These are phyloP conservation scores for Scenedesmus sp. DNA, from an alignment of 163 green algal species.

Conservation along the genomic window DNA sequence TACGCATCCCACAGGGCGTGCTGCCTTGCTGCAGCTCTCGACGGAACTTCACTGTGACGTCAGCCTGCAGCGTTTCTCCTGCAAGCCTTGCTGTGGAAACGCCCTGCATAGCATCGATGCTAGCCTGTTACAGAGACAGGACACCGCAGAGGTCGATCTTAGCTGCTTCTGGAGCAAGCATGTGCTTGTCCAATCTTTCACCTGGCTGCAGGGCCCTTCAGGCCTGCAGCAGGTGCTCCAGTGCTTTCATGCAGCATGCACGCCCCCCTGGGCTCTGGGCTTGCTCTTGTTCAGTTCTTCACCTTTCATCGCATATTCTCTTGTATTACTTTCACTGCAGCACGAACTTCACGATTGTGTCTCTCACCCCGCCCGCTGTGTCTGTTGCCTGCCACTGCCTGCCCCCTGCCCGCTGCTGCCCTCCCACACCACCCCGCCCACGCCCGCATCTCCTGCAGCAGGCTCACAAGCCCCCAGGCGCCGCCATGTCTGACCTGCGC, in stretches of 20 bases:
- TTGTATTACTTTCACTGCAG: too few species aligned
- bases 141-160: background rate
- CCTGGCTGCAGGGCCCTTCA: background rate
- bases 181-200: background rate
- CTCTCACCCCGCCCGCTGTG: too few species aligned
- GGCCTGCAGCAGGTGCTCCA: background rate
- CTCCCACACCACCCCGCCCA: too few species aligned
- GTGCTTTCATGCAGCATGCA: background rate
- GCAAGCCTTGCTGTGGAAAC: background rate
- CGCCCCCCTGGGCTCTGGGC: too few species aligned
- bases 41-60: background rate
- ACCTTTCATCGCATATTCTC: too few species aligned
- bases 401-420: background rate
- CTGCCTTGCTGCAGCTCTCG: background rate
- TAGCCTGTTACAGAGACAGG: background rate
- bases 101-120: background rate
- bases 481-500: constrained; percentile 52
- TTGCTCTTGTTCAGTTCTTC: too few species aligned
- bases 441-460: background rate
- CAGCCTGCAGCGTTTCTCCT: background rate
- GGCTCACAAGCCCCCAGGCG: background rate
- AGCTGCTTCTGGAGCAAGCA: background rate
- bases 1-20: background rate
- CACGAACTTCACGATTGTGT: too few species aligned
- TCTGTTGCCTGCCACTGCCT: too few species aligned